Conservation (phyloP, 2,329 filamentous ascomycete species). For the Penicillium sclerotiorum region DNA sequence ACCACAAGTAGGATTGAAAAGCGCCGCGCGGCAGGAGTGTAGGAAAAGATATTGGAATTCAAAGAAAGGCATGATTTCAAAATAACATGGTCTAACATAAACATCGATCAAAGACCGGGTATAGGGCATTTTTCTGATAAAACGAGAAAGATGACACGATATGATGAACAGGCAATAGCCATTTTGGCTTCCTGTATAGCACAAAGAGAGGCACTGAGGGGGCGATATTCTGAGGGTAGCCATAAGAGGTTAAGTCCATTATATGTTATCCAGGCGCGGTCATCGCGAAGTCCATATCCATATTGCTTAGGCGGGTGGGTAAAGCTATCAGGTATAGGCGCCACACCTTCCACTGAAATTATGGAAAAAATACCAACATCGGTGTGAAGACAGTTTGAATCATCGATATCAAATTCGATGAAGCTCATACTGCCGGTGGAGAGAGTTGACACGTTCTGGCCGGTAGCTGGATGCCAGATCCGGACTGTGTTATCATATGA, state of each 20-base stretch:
- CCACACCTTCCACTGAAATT: not conserved
- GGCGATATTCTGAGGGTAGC: slow-evolving; percentile 13
- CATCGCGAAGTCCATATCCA: slow-evolving; percentile 6
- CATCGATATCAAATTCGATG: slow-evolving; percentile 1
- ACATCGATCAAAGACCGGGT: not conserved
- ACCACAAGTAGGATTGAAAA: not conserved
- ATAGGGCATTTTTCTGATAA: slow-evolving; percentile 3
- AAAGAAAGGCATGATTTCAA: not conserved
- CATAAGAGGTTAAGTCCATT: slow-evolving; percentile 12
- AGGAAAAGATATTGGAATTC: not conserved
- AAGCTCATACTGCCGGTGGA: not conserved
- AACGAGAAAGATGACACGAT: slow-evolving; percentile 7
- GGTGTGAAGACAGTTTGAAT: slow-evolving; percentile 1
- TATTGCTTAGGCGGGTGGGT: not conserved
- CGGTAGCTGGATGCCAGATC: slow-evolving; percentile 8
- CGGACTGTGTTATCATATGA: not conserved
- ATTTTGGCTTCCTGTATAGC: not conserved
- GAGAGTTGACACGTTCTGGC: slow-evolving; percentile 17
- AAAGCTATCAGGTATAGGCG: not conserved
- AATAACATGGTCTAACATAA: not conserved
- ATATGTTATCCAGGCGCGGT: slow-evolving; percentile 13
- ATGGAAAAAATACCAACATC: slow-evolving; percentile 1
- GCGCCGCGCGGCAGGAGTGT: not conserved
- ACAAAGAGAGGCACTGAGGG: not conserved
- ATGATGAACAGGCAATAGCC: slow-evolving; percentile 7